Base-by-base conservation (phyloP, 495 filamentous ascomycete genomes). In the Penicillium pulvis region DNA sequence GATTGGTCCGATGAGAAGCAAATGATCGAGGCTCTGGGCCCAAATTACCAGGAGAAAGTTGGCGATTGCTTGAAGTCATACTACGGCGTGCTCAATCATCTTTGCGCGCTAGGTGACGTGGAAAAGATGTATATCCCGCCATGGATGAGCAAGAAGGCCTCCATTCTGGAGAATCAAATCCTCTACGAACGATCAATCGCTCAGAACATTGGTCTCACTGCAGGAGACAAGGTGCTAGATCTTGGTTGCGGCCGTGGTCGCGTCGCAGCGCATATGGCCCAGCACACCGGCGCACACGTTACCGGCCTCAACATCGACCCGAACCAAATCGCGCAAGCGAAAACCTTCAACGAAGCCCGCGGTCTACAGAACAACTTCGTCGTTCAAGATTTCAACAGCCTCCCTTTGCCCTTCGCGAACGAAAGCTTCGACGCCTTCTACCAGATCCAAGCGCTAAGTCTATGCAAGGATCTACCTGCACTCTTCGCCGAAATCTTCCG, bases 61-160 rank as follows among this genome's bases (percentile, higher is more conserved):
- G 84, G 83, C 57, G 81, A 82, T 51, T 85, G 83, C 58, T 75
- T 87, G 26, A 74, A 79, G 41, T 73, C 83, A 23, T 87, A 87
- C 70, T 87, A 87, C 63, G 80, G 82, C 43, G 82, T 86, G 33
- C 74, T 87, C 31, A 87, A 87, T 63, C 84, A 87, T 53, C 78
- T 87, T 4, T 87, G 84, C 68, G 83, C 83, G 26, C 75, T 87
- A n/a, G 84, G 84, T 24, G 83, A 85, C 56, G 83, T 87, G 26
- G 84, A 87, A 63, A 87, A 87, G 71, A 87, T 87, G 84, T 87
- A 87, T 65, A 85, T 87, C 52, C 84, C 84, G 26, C 84, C 84
- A 4, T 77, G 80, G 62, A 83, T 87, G 82, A 80, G 83, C 68
- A 75, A 75, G 62, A 80, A 81, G 56, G 77, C 77, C n/a, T 76